These are phyloP conservation scores for Tylopilus sp. DNA, from an alignment of 768 basidiomycete species.

Conservation along the genomic window DNA sequence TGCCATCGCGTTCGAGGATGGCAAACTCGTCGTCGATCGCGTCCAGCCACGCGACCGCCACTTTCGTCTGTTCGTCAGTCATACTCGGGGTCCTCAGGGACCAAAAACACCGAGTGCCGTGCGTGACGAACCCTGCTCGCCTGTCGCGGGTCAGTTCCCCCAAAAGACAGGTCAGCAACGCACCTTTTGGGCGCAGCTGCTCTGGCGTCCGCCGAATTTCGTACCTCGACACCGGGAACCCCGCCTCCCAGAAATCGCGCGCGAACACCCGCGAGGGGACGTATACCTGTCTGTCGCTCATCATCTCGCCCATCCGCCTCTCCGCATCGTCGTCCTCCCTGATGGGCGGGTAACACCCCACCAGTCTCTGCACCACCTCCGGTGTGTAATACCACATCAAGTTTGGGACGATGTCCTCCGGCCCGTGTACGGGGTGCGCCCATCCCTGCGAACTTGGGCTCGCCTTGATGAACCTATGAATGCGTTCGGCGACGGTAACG, in stretches of 20 bases:
- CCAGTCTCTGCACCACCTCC: conserved; percentile 37
- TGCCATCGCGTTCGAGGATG: conserved; percentile 37
- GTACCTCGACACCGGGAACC: conserved; percentile 68
- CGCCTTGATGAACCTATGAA: conserved; percentile 62
- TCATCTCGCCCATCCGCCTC: too few relatives aligned
- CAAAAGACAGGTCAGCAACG: too few relatives aligned
- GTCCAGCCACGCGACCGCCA: conserved; percentile 57
- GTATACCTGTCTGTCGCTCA: too few relatives aligned
- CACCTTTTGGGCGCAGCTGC: conserved; percentile 54
- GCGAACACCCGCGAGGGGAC: too few relatives aligned
- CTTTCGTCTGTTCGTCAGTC: conserved; percentile 39
- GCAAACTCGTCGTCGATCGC: conserved; percentile 44
- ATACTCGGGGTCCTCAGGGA: too few relatives aligned
- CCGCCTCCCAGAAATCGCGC: too few relatives aligned
- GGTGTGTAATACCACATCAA: conserved; percentile 59
- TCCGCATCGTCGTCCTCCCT: too few relatives aligned
- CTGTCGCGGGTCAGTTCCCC: too few relatives aligned
- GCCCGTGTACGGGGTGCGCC: conserved; percentile 55
- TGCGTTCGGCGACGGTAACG: background rate
- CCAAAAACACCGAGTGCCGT: conserved; percentile 53
- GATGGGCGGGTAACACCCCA: conserved; percentile 40
- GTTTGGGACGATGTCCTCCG: conserved; percentile 55
- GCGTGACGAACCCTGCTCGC: conserved; percentile 63
- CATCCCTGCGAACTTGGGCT: conserved; percentile 70
- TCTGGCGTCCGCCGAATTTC: conserved; percentile 67